A percentile compares a stretch with the other conserved stretches of the same genome.
Conservation (phyloP, 768 basidiomycete species). For the Fomitopsis pulvina region DNA sequence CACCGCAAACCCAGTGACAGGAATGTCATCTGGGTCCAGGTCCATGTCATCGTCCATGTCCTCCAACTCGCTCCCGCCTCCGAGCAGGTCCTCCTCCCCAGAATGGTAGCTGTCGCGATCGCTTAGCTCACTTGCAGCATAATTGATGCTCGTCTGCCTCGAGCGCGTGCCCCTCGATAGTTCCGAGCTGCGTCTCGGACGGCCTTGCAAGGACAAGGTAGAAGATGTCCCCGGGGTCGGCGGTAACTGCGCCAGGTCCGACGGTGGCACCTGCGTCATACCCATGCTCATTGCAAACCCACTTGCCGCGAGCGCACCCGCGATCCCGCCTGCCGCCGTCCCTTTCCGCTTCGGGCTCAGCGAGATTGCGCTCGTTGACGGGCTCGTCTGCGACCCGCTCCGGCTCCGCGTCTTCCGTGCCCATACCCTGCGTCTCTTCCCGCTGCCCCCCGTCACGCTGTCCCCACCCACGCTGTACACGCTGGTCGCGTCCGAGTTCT, state of each 20-base stretch:
- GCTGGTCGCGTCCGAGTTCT: slow-evolving; percentile 2
- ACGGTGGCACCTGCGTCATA: slow-evolving; percentile 30
- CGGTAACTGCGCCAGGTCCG: slow-evolving; percentile 12
- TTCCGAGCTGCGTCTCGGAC: slow-evolving; percentile 10
- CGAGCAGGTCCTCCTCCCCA: slow-evolving; percentile 11
- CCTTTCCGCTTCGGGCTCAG: slow-evolving; percentile 32
- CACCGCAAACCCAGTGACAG: slow-evolving; percentile 95
- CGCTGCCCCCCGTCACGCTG: background rate
- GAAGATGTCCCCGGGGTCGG: slow-evolving; percentile 8
- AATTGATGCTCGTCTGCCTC: slow-evolving; percentile 11
- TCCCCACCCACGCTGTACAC: background rate
- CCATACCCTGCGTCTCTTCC: background rate
- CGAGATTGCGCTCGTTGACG: slow-evolving; percentile 10
- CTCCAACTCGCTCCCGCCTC: slow-evolving; percentile 16
- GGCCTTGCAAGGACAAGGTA: background rate
- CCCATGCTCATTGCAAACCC: slow-evolving; percentile 56
- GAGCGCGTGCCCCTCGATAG: slow-evolving; percentile 10
- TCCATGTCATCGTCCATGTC: slow-evolving; percentile 27
- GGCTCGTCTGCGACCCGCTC: slow-evolving; percentile 12
- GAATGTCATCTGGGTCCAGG: slow-evolving; percentile 65
- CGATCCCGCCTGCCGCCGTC: slow-evolving; percentile 40
- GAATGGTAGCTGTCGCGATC: slow-evolving; percentile 19
- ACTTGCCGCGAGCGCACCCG: slow-evolving; percentile 59
- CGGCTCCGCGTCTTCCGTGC: background rate
- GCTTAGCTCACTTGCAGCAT: slow-evolving; percentile 15